Conservation (phyloP, 1,284 basidiomycete species). For the Pseudozyma pruni region DNA sequence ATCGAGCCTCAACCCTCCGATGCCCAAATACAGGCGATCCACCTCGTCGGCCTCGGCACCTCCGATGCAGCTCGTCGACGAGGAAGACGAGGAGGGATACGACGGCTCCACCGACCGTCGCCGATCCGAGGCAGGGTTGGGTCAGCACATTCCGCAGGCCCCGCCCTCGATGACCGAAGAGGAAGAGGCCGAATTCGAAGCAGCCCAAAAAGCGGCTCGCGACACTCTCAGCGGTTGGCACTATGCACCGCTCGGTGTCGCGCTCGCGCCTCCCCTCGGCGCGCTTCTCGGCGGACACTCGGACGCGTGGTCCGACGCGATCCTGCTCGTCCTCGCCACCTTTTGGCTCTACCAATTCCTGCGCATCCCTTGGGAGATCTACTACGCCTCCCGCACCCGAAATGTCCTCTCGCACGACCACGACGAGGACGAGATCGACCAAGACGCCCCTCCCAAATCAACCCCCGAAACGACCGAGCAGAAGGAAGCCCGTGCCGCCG, state of each 20-base stretch:
- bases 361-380: slow-evolving; percentile 51
- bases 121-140: slow-evolving; percentile 9
- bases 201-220: slow-evolving; percentile 70
- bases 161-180: slow-evolving; percentile 36
- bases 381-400: slow-evolving; percentile 50
- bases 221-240: slow-evolving; percentile 59
- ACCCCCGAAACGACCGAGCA: slow-evolving; percentile 14
- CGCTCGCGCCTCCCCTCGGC: slow-evolving; percentile 56
- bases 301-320: slow-evolving; percentile 68
- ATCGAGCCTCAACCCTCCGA: slow-evolving; percentile 25
- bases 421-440: slow-evolving; percentile 31
- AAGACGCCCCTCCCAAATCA: slow-evolving; percentile 1
- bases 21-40: slow-evolving; percentile 20
- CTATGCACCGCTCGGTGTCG: slow-evolving; percentile 55
- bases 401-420: slow-evolving; percentile 56
- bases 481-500: slow-evolving; percentile 36
- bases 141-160: slow-evolving; percentile 10
- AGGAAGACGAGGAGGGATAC: slow-evolving; percentile 28
- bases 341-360: slow-evolving; percentile 67
- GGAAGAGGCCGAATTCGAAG: slow-evolving; percentile 74
- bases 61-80: slow-evolving; percentile 32
- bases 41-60: slow-evolving; percentile 26
- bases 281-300: slow-evolving; percentile 63
- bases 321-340: slow-evolving; percentile 67
- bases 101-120: background rate